Conservation (phyloP, 495 filamentous ascomycete species). For the Staphylotrichum longicolle region DNA sequence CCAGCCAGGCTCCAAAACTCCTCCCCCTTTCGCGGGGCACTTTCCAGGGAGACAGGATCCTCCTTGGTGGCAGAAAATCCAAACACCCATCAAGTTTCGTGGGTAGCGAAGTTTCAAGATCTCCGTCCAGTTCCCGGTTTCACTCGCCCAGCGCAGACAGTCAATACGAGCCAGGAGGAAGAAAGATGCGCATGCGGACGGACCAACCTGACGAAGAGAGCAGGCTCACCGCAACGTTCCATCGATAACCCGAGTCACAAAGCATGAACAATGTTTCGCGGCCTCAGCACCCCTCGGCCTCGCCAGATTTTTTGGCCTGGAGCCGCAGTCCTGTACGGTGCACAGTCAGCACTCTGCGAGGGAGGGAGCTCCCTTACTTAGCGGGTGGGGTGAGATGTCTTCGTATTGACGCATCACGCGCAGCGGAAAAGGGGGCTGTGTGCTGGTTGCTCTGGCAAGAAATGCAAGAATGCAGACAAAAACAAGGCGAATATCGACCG, state of each 20-base stretch:
- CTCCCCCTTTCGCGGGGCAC: background rate
- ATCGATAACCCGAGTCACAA: background rate
- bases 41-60: background rate
- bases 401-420: conserved; percentile 6
- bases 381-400: background rate
- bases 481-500: too few species aligned
- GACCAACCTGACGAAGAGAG: background rate
- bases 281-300: conserved; percentile 8
- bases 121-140: background rate
- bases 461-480: too few species aligned
- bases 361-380: too few species aligned
- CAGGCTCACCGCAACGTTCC: background rate
- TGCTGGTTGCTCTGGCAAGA: too few species aligned
- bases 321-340: background rate
- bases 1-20: conserved; percentile 6
- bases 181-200: background rate
- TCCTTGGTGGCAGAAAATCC: background rate
- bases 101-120: conserved; percentile 16
- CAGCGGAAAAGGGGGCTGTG: too few species aligned
- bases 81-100: background rate
- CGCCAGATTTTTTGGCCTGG: background rate
- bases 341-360: conserved; percentile 2
- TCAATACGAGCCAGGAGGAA: too few species aligned
- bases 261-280: conserved; percentile 1
- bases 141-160: background rate